Conservation (phyloP, 169 alveolate genomes). For the Eimeria tenella region DNA sequence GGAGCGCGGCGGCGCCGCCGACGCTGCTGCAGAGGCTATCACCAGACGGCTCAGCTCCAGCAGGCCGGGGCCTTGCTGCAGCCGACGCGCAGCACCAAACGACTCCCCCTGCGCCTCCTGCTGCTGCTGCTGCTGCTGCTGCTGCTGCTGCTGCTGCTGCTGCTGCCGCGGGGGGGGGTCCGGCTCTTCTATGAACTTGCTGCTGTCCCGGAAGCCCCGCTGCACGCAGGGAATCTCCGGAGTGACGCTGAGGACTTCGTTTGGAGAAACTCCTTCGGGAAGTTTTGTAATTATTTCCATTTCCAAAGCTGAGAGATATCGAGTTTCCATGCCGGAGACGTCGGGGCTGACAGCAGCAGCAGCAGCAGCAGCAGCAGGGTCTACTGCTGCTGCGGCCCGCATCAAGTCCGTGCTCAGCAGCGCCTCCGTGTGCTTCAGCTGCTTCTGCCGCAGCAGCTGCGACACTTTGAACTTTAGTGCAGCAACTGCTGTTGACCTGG, state of each 20-base stretch:
- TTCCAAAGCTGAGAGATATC: conserved; percentile 57
- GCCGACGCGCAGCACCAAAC: too few species aligned
- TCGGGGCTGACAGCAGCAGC: conserved; percentile 20
- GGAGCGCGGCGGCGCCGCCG: not conserved
- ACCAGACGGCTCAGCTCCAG: not conserved
- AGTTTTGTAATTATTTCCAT: conserved; percentile 53
- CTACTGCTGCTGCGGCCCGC: not conserved
- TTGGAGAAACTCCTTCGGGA: conserved; percentile 47
- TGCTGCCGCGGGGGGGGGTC: not conserved
- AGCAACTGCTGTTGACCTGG: conserved; percentile 6
- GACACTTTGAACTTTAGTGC: conserved; percentile 7
- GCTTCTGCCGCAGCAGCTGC: conserved; percentile 22
- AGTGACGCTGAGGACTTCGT: conserved; percentile 19
- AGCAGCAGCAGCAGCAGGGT: too few species aligned
- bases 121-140: not conserved
- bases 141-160: not conserved
- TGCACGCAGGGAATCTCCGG: conserved; percentile 48
- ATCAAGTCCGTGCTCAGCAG: not conserved
- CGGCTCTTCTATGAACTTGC: conserved; percentile 24
- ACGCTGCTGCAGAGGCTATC: not conserved
- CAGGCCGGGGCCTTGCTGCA: not conserved
- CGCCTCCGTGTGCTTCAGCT: conserved; percentile 18
- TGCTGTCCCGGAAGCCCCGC: conserved; percentile 28
- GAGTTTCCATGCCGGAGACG: conserved; percentile 37
- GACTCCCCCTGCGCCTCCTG: not conserved